Percentiles rank a stretch among this genome's conserved stretches.
Conservation (phyloP, 495 filamentous ascomycete species). For the Platismatia glauca region DNA sequence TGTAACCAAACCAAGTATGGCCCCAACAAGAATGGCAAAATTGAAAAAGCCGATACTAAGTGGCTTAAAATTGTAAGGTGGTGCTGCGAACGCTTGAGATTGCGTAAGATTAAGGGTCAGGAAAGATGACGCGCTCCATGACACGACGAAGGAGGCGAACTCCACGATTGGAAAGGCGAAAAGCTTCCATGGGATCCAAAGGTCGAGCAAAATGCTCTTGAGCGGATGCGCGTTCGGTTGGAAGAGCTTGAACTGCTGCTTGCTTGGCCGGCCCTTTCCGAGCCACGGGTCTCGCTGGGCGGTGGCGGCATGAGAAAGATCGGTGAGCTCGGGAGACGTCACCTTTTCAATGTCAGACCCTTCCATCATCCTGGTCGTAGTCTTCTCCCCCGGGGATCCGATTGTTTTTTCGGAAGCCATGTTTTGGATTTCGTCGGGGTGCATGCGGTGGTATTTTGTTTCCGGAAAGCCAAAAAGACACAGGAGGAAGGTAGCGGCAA, state of each 20-base stretch:
- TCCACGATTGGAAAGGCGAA: conserved; percentile 57
- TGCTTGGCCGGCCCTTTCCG: conserved; percentile 43
- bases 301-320: conserved; percentile 14
- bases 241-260: conserved; percentile 46
- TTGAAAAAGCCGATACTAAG: conserved; percentile 45
- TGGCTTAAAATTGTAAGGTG: conserved; percentile 48
- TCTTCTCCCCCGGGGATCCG: conserved; percentile 8
- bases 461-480: conserved; percentile 53
- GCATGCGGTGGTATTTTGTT: conserved; percentile 47
- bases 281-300: conserved; percentile 31
- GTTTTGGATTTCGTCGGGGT: conserved; percentile 23
- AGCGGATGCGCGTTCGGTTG: conserved; percentile 35
- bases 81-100: conserved; percentile 49
- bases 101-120: conserved; percentile 58
- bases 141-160: conserved; percentile 49
- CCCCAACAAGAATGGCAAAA: conserved; percentile 40
- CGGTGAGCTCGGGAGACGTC: neutral
- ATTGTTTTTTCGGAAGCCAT: neutral
- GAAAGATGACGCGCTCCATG: conserved; percentile 51
- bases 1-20: conserved; percentile 46
- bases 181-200: conserved; percentile 47
- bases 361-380: conserved; percentile 4
- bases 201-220: conserved; percentile 33
- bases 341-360: conserved; percentile 7
- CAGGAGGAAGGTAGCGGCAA: conserved; percentile 38